Base-by-base conservation (phyloP, 345 rosid genomes). In the Gossypium mustelinum region DNA sequence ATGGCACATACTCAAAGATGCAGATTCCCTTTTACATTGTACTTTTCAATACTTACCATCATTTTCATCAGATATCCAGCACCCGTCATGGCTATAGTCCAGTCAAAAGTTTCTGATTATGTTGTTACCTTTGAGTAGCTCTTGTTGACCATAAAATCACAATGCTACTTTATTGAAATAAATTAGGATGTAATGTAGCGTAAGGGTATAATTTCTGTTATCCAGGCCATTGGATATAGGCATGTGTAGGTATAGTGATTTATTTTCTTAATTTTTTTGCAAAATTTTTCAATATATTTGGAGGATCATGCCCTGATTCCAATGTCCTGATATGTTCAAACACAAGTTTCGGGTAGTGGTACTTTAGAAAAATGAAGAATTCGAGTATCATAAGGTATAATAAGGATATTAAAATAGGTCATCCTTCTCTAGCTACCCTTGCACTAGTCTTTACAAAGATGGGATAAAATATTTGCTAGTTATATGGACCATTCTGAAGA, bases 121-220 rank as follows among this genome's bases (percentile, higher is more conserved):
- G 27, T 29, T 52, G 4, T 29, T 69, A n/a, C 47, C 60, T 51
- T 69, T 51, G 45, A 51, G n/a, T 66, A 65, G 45, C 56, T 64
- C 54, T 47, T 74, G 52, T 74, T 60, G 57, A 66, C 71, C 41
- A 70, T 65, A 74, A 78, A 73, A 60, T 70, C 64, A 51, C 64
- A 51, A 51, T 65, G 45, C 52, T 73, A 55, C 50, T 18, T 69
- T 69, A 34, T 83, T 43, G 27, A 34, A 55, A 63, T 11, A 72
- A 27, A 72, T 41, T 51, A 69, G 78, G 69, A 81, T 68, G 39
- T 64, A n/a, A 48, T 77, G n/a, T 55, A 45, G 60, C 34, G 54
- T 54, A 48, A 39, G 3, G 20, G 20, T 63, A 17, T 9, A 34
- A 8, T 39, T 3, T 39, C 14, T 22, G 43, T 63, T 50, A 11